Percentiles rank a stretch among this genome's conserved stretches.
Conservation (phyloP, 306 rosid genomes). For the Pyrus communis region DNA sequence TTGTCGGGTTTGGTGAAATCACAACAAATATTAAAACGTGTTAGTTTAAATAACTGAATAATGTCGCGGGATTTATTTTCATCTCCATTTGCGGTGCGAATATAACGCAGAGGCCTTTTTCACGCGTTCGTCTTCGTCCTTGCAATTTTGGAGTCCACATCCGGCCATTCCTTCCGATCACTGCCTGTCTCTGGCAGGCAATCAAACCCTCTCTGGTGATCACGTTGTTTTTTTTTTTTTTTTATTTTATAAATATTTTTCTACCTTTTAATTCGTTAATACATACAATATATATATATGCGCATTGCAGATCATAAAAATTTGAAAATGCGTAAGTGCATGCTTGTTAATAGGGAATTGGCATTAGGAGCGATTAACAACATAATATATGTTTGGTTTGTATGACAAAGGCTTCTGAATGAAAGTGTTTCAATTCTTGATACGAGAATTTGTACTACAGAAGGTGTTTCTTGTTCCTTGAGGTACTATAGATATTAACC, state of each 20-base stretch:
- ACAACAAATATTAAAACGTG: too few relatives aligned
- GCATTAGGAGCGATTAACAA: neutral
- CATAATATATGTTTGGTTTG: neutral
- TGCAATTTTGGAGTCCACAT: neutral
- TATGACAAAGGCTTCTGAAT: neutral
- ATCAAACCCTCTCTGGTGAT: conserved; percentile 6
- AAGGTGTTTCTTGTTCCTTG: neutral
- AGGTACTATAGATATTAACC: neutral
- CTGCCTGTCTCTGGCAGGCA: neutral
- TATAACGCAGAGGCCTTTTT: neutral
- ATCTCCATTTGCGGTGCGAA: neutral
- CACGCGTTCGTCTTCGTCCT: neutral
- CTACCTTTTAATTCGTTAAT: neutral
- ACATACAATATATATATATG: too few relatives aligned
- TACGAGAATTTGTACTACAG: neutral
- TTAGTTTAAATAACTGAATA: too few relatives aligned
- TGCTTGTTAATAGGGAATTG: neutral
- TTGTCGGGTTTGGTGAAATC: too few relatives aligned
- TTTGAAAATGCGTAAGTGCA: neutral
- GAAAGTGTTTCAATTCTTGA: neutral
- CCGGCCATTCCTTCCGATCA: neutral
- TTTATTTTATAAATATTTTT: neutral
- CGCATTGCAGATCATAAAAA: too few relatives aligned
- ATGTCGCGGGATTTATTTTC: neutral
- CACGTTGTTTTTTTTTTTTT: neutral